Evolutionary conservation across 768 basidiomycete species (phyloP), one percentile per base, ranked within the genome.

Genomic region (Lactarius hatsudake): DNA sequence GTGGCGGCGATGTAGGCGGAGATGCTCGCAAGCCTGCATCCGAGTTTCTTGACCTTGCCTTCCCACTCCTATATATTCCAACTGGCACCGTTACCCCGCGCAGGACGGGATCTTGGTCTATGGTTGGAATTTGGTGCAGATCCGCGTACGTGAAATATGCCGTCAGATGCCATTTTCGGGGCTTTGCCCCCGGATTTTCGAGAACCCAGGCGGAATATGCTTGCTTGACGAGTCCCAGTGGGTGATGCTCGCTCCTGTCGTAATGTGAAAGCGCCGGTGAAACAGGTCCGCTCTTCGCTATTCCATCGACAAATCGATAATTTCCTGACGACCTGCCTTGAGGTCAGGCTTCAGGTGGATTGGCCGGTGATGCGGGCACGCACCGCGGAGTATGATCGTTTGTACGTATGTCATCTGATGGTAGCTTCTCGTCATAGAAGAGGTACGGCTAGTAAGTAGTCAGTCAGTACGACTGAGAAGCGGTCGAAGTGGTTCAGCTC

Each of bases 171-270:
- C 86, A 88, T 76, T 88, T 88, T 72, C 84, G 80, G 57, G 84
- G 84, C 67, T 75, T 79, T 7, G 79, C 75, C 64, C 80, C 80
- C 26, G 79, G 79, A 61, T 79, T 75, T 53, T 80, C 76, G 28
- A 78, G 73, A 17, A 88, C 84, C 81, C 83, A 86, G 28, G 85
- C 87, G 20, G 87, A 88, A 74, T 89, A 89, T n/a, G 87, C 86
- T 73, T 88, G 87, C 74, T 88, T 88, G 62, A 88, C 83, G 59
- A 89, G 79, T 26, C 87, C 87, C 15, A 79, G 71, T 59, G 86
- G 84, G 61, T 82, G 82, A 58, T 81, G 80, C 15, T 81, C 79
- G 64, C 82, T 81, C 38, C 85, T 79, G 71, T 85, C 85, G 71
- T 83, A 83, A 75, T 87, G 86, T 30, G 86, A 84, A 68, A 84